Conservation (phyloP, 2,329 filamentous ascomycete genomes). For the Didymella exigua region DNA sequence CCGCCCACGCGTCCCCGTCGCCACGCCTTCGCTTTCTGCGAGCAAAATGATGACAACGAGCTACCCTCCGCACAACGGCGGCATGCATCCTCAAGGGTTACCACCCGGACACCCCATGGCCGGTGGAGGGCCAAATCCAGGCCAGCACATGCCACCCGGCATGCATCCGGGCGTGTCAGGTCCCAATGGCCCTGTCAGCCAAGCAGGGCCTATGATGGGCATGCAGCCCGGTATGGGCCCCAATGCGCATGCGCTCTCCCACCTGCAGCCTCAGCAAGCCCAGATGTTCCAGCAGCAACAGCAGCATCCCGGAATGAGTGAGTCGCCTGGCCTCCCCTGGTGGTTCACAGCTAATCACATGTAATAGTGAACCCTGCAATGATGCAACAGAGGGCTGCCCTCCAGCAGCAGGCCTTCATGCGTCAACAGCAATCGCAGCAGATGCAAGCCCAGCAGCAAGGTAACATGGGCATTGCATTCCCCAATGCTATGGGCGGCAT, state of each 20-base stretch:
- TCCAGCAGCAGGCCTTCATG: conserved; percentile 56
- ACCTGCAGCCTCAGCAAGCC: conserved; percentile 68
- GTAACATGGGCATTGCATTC: conserved; percentile 59
- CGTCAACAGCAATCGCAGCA: conserved; percentile 60
- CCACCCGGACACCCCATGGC: conserved; percentile 68
- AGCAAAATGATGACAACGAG: conserved; percentile 75
- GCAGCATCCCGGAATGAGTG: conserved; percentile 48
- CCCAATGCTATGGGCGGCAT: conserved; percentile 62
- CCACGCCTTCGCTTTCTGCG: not conserved
- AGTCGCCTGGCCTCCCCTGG: conserved; percentile 23
- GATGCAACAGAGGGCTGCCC: conserved; percentile 49
- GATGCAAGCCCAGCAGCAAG: conserved; percentile 58
- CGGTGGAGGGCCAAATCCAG: conserved; percentile 71
- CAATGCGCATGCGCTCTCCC: conserved; percentile 73
- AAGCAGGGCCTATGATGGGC: conserved; percentile 74
- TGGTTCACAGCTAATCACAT: conserved; percentile 11
- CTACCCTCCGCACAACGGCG: conserved; percentile 70
- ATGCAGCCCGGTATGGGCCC: conserved; percentile 72
- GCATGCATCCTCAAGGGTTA: conserved; percentile 75
- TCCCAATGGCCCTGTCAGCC: conserved; percentile 71
- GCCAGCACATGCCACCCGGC: conserved; percentile 70
- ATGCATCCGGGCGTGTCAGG: conserved; percentile 76
- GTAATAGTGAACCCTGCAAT: conserved; percentile 47
- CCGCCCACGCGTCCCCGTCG: conserved; percentile 17
- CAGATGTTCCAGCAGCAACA: conserved; percentile 61